phyloP scores from a whole-genome alignment of 2,329 filamentous ascomycete species.

The Nannizziopsis arthrosporioides region DNA sequence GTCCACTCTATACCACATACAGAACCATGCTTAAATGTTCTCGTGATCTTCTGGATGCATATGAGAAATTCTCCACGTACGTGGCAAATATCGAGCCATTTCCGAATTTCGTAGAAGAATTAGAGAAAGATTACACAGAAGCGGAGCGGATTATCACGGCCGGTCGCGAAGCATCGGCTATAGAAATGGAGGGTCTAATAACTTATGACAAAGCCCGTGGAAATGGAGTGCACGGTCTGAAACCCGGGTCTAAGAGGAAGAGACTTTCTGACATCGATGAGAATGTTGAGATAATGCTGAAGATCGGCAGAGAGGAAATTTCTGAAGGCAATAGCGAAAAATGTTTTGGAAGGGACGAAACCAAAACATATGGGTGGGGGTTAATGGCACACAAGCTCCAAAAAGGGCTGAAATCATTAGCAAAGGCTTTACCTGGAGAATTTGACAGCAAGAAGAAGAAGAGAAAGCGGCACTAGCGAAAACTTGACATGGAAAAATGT shows the following conservation, averaged over 20 bases:
- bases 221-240: not conserved
- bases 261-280: conserved; percentile 12
- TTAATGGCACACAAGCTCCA: conserved; percentile 13
- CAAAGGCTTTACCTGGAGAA: conserved; percentile 12
- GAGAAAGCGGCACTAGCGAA: not conserved
- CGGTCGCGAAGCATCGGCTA: conserved; percentile 14
- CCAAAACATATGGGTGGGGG: conserved; percentile 15
- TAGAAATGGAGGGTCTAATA: conserved; percentile 13
- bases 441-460: not conserved
- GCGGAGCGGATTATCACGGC: conserved; percentile 13
- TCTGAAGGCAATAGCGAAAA: not conserved
- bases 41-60: conserved; percentile 8
- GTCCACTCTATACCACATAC: conserved; percentile 11
- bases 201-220: conserved; percentile 3
- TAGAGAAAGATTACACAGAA: conserved; percentile 15
- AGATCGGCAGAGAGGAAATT: conserved; percentile 13
- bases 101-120: conserved; percentile 8
- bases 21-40: conserved; percentile 11
- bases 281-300: conserved; percentile 17
- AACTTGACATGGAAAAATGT: not conserved
- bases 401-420: conserved; percentile 13
- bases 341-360: not conserved
- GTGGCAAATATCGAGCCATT: conserved; percentile 7
- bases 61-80: conserved; percentile 11
- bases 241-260: not conserved